Conservation (phyloP, 805 yeast genomes). For the Suhomyces sp. region DNA sequence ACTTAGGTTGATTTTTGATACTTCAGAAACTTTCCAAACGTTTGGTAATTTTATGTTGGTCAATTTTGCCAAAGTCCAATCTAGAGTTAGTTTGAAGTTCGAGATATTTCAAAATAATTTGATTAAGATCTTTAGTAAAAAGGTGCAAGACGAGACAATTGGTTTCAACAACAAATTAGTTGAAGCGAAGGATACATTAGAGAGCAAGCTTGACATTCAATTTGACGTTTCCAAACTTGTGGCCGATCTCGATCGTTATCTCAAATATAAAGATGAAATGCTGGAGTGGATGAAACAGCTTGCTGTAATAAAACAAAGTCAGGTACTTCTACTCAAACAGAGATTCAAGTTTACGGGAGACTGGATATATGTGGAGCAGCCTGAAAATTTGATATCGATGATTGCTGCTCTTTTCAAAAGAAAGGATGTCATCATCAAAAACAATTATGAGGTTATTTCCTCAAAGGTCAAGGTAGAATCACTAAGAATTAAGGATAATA, state of each 20-base stretch:
- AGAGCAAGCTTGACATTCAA: slow-evolving; percentile 36
- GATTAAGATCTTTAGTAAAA: slow-evolving; percentile 36
- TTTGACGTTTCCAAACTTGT: slow-evolving; percentile 36
- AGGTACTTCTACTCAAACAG: slow-evolving; percentile 38
- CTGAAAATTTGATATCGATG: slow-evolving; percentile 47
- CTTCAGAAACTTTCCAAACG: slow-evolving; percentile 33
- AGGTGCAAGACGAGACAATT: slow-evolving; percentile 29
- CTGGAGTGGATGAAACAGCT: slow-evolving; percentile 17
- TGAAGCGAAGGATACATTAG: slow-evolving; percentile 25
- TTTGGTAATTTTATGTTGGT: slow-evolving; percentile 42
- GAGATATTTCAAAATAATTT: slow-evolving; percentile 56
- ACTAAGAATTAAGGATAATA: slow-evolving; percentile 28
- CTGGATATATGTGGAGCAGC: slow-evolving; percentile 64
- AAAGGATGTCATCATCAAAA: slow-evolving; percentile 37
- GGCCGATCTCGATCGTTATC: slow-evolving; percentile 30
- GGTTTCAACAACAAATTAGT: slow-evolving; percentile 28
- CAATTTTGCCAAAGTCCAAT: slow-evolving; percentile 52
- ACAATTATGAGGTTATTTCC: slow-evolving; percentile 40
- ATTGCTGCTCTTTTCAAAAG: slow-evolving; percentile 35
- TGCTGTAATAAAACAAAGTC: slow-evolving; percentile 19
- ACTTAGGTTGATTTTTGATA: slow-evolving; percentile 49
- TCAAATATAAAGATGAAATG: slow-evolving; percentile 6
- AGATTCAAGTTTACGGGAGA: slow-evolving; percentile 47
- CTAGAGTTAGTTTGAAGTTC: slow-evolving; percentile 50
- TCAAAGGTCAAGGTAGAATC: slow-evolving; percentile 43